Evolutionary conservation across 2,329 filamentous ascomycete species (phyloP), one percentile per base, ranked within the genome.

Genomic region (Xenosphaeropsis pyriputrescens): DNA sequence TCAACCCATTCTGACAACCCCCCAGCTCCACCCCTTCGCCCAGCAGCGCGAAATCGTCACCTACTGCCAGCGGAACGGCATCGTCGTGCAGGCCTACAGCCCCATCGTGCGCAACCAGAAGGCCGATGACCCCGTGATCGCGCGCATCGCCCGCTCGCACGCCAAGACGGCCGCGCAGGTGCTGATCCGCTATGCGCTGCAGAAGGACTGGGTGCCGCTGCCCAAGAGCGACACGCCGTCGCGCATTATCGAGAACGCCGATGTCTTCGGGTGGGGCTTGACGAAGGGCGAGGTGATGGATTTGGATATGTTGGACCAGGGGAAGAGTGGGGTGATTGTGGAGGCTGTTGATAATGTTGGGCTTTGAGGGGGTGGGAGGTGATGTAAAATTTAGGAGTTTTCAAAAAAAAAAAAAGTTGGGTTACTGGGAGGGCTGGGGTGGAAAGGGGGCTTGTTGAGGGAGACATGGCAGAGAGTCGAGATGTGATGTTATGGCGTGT

Each of bases 21-120:
- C n/a, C n/a, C n/a, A n/a, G n/a, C n/a, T n/a, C n/a, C 77, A 83
- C 52, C 77, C 77, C 2, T 83, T 76, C 72, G 66, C 74, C 15
- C 65, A 72, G 5, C 75, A 80, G 51, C 65, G 67, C 26, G 64
- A 67, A 14, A 63, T 72, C 29, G 69, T 71, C 30, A 58, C 64
- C 2, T 40, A 36, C 56, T 72, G 67, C 54, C 56, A 61, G 39
- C 50, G 59, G 31, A 55, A 69, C 22, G 59, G 61, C 5, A 72
- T 74, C 40, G 47, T 70, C 29, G 56, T 74, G 38, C 60, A 73
- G 54, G 65, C 68, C 0, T 72, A 69, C 50, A 63, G 62, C 32
- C 67, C 66, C 2, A 56, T 72, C 5, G 65, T 77, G n/a, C 64
- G 73, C 34, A 78, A 75, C 46, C 61, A 71, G 49, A 79, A 78